These are phyloP conservation scores for Tagetes patula DNA, from an alignment of 129 eudicot genomes.

Conservation along the genomic window DNA sequence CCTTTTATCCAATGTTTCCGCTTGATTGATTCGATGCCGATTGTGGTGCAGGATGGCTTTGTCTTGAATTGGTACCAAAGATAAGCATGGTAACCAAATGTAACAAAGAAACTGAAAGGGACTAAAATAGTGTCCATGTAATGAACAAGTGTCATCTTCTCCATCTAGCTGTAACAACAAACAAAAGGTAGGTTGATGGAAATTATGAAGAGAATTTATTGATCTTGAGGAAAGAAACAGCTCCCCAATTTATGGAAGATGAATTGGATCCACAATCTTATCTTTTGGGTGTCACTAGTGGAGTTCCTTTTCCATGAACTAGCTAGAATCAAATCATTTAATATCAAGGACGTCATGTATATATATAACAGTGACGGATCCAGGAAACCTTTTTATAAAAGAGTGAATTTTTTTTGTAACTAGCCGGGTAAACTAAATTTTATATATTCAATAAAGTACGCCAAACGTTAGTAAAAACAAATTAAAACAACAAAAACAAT, in stretches of 20 bases:
- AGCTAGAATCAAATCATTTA: no score
- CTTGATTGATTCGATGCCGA: slow-evolving; percentile 61
- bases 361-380: no score
- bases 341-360: no score
- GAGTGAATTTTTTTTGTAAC: no score
- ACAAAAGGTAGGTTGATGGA: slow-evolving; percentile 4
- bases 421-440: no score
- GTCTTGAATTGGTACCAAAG: slow-evolving; percentile 69
- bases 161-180: neutral
- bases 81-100: slow-evolving; percentile 85
- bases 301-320: neutral
- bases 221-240: slow-evolving; percentile 17
- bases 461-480: no score
- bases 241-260: slow-evolving; percentile 32
- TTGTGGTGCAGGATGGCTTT: slow-evolving; percentile 58
- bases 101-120: slow-evolving; percentile 72
- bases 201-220: slow-evolving; percentile 18
- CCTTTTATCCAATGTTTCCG: slow-evolving; percentile 63
- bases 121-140: slow-evolving; percentile 72
- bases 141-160: slow-evolving; percentile 36
- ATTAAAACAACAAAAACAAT: no score
- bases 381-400: no score
- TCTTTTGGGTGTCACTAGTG: slow-evolving; percentile 22
- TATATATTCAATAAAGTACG: no score
- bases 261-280: slow-evolving; percentile 32